Evolutionary conservation across 352 stramenopile species (phyloP), one percentile per base, ranked within the genome.

Genomic region (Phytopythium delawarense): DNA sequence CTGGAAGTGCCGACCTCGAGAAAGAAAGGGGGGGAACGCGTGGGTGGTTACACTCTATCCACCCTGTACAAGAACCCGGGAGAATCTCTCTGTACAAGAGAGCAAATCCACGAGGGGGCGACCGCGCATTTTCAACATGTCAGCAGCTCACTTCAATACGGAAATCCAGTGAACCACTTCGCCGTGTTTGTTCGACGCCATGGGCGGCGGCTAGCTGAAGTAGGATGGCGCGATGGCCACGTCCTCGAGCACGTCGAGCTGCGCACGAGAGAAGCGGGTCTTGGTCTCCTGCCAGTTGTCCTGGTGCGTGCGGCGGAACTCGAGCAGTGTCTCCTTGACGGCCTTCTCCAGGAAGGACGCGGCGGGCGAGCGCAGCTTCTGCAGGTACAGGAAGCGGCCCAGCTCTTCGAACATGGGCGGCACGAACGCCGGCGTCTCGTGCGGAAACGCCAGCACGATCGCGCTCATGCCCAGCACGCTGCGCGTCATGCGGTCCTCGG

Each of bases 231-330:
- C 88, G 61, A 92, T 91, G 44, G 84, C 68, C 35, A 89, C 76
- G 57, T 94, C 84, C 69, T 92, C 80, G 46, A 52, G 46, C 46
- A 52, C 46, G 46, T 52, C 46, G 46, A 89, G 80, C 62, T 93
- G 82, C 32, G 72, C 64, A 15, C 62, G 52, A 9, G 82, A 78
- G 52, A 93, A 88, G 58, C 67, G 73, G 48, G 64, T 54, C 70
- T 91, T 92, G 53, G 75, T 88, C 69, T 92, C 79, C 32, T 81
- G 67, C 84, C 84, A 94, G 65, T 88, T 91, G 70, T 94, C 84
- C 62, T 94, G 84, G 56, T 94, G 84, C 18, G 82, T 89, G 57
- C 84, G 82, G 63, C 90, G 90, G 57, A 94, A 94, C 62, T 94
- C 84, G 55, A 91, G 70, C 62, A 94, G 63, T 45, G 84, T 90